A percentile compares a stretch with the other conserved stretches of the same genome.
phyloP scores from a whole-genome alignment of 441 rosid genomes.

The Eruca vesicaria region DNA sequence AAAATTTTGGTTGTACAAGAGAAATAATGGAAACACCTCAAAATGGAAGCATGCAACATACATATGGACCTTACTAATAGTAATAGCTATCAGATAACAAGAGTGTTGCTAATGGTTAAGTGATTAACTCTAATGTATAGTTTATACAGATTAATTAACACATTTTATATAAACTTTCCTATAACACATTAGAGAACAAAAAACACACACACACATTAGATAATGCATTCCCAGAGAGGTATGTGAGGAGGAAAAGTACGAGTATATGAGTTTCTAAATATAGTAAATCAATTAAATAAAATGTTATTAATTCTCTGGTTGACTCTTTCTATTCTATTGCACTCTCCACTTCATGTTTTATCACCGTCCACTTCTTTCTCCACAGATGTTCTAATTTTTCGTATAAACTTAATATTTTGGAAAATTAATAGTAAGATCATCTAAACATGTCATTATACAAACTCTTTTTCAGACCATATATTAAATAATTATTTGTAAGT shows the following conservation, averaged over 20 bases:
- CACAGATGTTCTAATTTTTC: slow-evolving; percentile 25
- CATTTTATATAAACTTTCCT: background rate
- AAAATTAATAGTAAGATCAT: slow-evolving; percentile 18
- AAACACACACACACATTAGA: background rate
- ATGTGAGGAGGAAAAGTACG: slow-evolving; percentile 21
- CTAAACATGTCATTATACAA: slow-evolving; percentile 1
- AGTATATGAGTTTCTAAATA: slow-evolving; percentile 16
- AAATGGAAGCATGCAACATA: background rate
- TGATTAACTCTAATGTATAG: background rate
- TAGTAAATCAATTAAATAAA: slow-evolving; percentile 1
- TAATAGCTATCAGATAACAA: background rate
- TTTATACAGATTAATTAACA: background rate
- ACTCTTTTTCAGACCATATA: background rate
- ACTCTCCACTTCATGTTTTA: slow-evolving; percentile 29
- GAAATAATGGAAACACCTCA: background rate
- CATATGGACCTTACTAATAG: background rate
- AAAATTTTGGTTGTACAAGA: background rate
- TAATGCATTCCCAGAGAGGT: background rate
- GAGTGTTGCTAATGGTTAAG: background rate
- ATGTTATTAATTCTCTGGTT: slow-evolving; percentile 12
- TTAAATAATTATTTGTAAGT: slow-evolving; percentile 10
- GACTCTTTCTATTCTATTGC: slow-evolving; percentile 31
- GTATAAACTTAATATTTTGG: background rate
- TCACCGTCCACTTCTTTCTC: slow-evolving; percentile 34
- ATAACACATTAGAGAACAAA: background rate